Evolutionary conservation across 78 protist species (phyloP).

Genomic region (Pigoraptor vietnamica): DNA sequence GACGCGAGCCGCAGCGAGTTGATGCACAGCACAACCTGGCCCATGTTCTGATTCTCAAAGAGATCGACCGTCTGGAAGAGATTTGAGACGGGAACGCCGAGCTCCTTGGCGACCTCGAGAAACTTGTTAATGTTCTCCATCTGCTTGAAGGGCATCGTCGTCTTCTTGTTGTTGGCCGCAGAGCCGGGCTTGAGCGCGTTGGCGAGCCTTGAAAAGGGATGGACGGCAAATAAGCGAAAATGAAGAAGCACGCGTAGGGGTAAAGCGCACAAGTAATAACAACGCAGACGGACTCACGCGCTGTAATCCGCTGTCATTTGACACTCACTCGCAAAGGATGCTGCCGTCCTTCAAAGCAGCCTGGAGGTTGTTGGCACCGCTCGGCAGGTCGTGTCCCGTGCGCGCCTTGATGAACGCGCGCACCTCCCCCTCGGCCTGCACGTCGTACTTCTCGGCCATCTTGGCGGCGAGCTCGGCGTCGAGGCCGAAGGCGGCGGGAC

Average conservation of each 20-base stretch:
- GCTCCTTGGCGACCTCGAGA: background rate
- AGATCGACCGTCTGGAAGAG: slow-evolving; percentile 1
- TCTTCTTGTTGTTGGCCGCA: background rate
- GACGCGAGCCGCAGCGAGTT: background rate
- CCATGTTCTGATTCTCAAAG: background rate
- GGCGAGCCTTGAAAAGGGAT: background rate
- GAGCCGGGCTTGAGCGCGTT: background rate
- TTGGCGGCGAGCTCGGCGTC: background rate
- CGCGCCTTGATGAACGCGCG: background rate
- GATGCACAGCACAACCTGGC: background rate
- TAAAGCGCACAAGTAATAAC: too few species aligned
- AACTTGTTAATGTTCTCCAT: slow-evolving; percentile 2
- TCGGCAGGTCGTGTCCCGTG: background rate
- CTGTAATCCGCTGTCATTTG: too few species aligned
- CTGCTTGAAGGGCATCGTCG: background rate
- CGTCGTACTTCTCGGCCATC: background rate
- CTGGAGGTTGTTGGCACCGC: background rate
- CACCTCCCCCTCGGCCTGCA: background rate
- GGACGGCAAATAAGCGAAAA: too few species aligned
- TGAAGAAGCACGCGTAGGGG: too few species aligned
- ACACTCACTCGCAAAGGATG: background rate
- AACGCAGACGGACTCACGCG: too few species aligned
- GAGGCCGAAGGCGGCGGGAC: background rate
- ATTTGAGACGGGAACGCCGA: background rate
- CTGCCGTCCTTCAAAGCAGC: background rate